Base-by-base conservation (phyloP, 768 basidiomycete species). In the Pulveroboletus sp. region DNA sequence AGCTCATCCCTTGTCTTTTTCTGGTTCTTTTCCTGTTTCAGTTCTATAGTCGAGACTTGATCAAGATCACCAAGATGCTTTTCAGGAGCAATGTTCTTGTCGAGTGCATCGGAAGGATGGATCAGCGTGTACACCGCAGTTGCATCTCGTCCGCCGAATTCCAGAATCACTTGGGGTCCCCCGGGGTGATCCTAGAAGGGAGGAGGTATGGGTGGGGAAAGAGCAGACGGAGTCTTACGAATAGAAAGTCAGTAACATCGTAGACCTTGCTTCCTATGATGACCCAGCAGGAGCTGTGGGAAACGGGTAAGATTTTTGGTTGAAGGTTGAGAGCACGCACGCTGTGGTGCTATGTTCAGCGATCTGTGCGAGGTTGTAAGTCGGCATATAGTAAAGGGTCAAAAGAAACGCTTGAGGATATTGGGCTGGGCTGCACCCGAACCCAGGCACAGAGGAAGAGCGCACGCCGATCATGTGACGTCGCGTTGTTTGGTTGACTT, bases 91-190 rank as follows among this genome's bases (percentile, higher is more conserved):
- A 92, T 74, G 63, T 85, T 78, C 67, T 80, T 82, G 44, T 84
- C 78, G 42, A 95, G 78, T 17, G 89, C 83, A 56, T 88, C 85
- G 24, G 85, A 81, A 3, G 93, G 84, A 68, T 97, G 94, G 38
- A 96, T 89, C 6, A 88, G 86, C 53, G 86, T 78, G 62, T 85
- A 89, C 5, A 73, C 85, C 6, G 69, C 68, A 0, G 88, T 89
- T n/a, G 90, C 91, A 64, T 93, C 93, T 52, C 76, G 78, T 8
- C 94, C 94, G 8, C 81, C 93, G 59, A 91, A 89, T 60, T 81
- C 84, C 17, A 95, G 62, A 53, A 97, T 89, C 60, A 91, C 86
- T 49, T 79, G 77, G 15, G 83, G 71, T 3, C 94, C 94, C 17
- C 94, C 93, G 7, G 88, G 87, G 57, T 90, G 88, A 43, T 84